phyloP scores from a whole-genome alignment of 495 filamentous ascomycete species.

The Trichocladium uniseriatum region DNA sequence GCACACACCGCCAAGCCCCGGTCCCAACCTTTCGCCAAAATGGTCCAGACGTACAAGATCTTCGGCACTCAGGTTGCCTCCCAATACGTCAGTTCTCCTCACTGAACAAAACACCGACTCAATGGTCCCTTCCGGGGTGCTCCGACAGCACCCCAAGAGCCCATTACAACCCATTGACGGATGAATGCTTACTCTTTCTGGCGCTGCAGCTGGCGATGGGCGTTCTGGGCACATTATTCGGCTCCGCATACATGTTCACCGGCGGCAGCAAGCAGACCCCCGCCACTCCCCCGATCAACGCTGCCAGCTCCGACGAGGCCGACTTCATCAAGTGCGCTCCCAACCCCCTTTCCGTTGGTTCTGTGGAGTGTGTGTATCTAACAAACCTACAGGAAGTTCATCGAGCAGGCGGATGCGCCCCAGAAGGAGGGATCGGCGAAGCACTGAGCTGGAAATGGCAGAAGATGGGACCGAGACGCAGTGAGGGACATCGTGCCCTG shows the following conservation, averaged over 20 bases:
- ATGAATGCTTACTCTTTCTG: slow-evolving; percentile 20
- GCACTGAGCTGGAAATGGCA: slow-evolving; percentile 8
- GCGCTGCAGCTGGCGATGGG: slow-evolving; percentile 70
- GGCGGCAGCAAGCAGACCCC: slow-evolving; percentile 54
- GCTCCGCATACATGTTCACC: slow-evolving; percentile 43
- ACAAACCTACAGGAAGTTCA: slow-evolving; percentile 55
- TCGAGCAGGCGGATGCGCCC: slow-evolving; percentile 61
- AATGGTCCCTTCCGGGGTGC: neutral
- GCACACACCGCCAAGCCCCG: slow-evolving; percentile 30
- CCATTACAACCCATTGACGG: slow-evolving; percentile 9
- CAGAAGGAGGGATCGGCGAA: slow-evolving; percentile 46
- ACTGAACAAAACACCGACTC: neutral
- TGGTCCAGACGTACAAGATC: slow-evolving; percentile 80
- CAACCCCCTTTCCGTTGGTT: neutral
- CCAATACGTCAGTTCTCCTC: slow-evolving; percentile 64
- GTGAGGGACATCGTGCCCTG: slow-evolving; percentile 9
- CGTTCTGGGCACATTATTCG: slow-evolving; percentile 60
- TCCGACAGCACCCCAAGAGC: neutral
- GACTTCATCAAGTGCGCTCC: slow-evolving; percentile 84
- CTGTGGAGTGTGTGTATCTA: slow-evolving; percentile 12
- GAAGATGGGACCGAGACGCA: neutral
- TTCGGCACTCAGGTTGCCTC: slow-evolving; percentile 88
- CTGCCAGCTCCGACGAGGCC: slow-evolving; percentile 85
- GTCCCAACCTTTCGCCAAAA: slow-evolving; percentile 45
- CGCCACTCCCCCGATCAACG: slow-evolving; percentile 71